phyloP scores from a whole-genome alignment of 2,329 filamentous ascomycete species.

The Aaosphaeria arxii region DNA sequence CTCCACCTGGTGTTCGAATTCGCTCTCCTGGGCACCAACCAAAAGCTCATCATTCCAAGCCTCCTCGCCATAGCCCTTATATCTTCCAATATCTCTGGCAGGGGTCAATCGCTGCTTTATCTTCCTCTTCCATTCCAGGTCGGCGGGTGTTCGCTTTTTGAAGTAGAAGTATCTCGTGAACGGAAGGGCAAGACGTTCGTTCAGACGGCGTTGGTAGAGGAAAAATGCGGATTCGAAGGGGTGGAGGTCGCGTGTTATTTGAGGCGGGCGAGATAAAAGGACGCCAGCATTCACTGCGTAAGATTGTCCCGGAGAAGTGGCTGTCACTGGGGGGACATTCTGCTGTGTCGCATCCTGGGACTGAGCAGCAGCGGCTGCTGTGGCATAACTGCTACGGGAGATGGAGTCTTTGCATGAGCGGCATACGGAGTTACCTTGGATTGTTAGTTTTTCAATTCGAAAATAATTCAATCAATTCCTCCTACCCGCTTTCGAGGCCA shows the following conservation, averaged over 20 bases:
- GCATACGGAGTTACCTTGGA: conserved; percentile 43
- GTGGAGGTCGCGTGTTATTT: conserved; percentile 79
- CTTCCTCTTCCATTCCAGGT: conserved; percentile 89
- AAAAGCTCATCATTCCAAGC: conserved; percentile 92
- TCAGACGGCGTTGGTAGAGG: conserved; percentile 95
- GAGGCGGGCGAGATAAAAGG: conserved; percentile 81
- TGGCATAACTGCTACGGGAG: conserved; percentile 33
- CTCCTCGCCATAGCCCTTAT: conserved; percentile 68
- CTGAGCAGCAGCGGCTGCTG: conserved; percentile 36
- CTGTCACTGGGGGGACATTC: conserved; percentile 32
- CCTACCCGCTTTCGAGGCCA: conserved; percentile 41
- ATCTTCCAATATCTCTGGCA: conserved; percentile 80
- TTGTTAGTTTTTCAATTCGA: conserved; percentile 19
- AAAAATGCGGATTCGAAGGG: conserved; percentile 91
- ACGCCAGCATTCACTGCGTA: conserved; percentile 60
- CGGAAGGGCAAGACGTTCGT: conserved; percentile 83
- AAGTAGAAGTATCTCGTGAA: conserved; percentile 94
- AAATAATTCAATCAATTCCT: conserved; percentile 2
- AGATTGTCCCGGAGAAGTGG: conserved; percentile 40
- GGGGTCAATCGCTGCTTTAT: conserved; percentile 72
- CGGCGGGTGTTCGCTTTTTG: conserved; percentile 80
- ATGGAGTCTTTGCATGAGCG: conserved; percentile 44
- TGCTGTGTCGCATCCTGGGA: conserved; percentile 24
- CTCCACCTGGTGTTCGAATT: conserved; percentile 63
- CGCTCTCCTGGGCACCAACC: conserved; percentile 67